Evolutionary conservation across 169 alveolate species (phyloP).

Genomic region (Perkinsus chesapeaki): DNA sequence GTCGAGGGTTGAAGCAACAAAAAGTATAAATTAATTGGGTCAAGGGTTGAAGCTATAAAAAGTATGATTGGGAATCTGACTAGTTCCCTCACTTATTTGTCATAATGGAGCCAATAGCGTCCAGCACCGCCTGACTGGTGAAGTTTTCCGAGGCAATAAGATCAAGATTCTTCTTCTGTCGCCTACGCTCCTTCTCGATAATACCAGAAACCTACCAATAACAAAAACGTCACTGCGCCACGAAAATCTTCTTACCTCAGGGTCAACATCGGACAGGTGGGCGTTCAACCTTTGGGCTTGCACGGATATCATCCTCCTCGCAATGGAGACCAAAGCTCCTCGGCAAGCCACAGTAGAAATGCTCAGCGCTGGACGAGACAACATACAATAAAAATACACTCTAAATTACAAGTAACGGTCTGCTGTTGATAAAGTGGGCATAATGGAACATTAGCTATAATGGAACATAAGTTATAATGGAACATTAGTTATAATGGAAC

Average conservation of each 20-base stretch:
- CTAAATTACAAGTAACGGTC: no score
- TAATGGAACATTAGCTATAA: no score
- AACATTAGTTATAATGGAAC: no score
- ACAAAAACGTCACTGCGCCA: background rate
- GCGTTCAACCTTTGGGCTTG: background rate
- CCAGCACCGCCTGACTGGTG: slow-evolving; percentile 62
- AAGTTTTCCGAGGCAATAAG: slow-evolving; percentile 66
- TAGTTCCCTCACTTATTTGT: slow-evolving; percentile 83
- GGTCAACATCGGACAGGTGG: background rate
- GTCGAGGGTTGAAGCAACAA: no score
- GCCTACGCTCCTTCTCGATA: slow-evolving; percentile 52
- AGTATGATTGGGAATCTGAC: no score
- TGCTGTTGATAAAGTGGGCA: no score
- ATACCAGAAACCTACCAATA: slow-evolving; percentile 41
- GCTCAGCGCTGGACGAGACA: background rate
- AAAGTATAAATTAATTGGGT: no score
- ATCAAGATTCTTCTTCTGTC: slow-evolving; percentile 57
- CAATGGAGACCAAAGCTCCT: background rate
- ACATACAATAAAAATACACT: background rate
- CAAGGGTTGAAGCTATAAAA: no score
- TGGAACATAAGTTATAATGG: no score
- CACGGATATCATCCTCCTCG: background rate
- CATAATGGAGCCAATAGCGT: slow-evolving; percentile 79
- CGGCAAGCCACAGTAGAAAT: background rate
- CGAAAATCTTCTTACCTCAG: background rate